These are phyloP conservation scores for Uronychia binucleata DNA, from an alignment of 73 alveolate species.

Conservation along the genomic window DNA sequence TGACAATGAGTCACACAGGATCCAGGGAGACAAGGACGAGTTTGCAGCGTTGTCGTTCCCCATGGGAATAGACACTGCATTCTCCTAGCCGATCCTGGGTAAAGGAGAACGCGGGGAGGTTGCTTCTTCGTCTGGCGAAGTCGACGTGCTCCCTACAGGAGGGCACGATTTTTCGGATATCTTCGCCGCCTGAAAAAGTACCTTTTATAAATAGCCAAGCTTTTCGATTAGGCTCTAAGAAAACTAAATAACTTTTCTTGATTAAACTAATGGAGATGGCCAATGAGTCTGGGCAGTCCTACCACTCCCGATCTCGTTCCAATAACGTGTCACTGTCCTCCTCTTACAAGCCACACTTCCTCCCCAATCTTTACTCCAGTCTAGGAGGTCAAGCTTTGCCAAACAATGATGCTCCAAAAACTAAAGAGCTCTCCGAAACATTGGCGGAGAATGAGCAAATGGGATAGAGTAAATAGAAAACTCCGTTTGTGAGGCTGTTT, in stretches of 20 bases:
- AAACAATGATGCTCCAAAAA: too few relatives aligned
- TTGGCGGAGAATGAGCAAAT: too few relatives aligned
- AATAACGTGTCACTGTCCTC: background rate
- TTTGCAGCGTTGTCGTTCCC: background rate
- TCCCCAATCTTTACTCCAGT: background rate
- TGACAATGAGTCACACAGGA: too few relatives aligned
- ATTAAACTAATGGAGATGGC: background rate
- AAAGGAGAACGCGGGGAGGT: background rate
- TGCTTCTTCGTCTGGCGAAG: background rate
- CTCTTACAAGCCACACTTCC: background rate
- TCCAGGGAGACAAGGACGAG: background rate
- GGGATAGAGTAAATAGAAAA: too few relatives aligned
- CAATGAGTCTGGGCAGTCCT: background rate
- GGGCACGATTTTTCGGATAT: slow-evolving; percentile 1
- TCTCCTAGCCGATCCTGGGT: background rate
- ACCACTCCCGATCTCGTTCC: background rate
- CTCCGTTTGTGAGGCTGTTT: too few relatives aligned
- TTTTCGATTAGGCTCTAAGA: background rate
- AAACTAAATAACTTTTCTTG: too few relatives aligned
- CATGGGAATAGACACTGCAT: background rate
- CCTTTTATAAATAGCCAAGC: background rate
- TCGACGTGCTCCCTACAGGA: background rate
- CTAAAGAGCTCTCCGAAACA: too few relatives aligned
- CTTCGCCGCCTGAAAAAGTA: background rate
- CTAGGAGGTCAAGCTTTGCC: too few relatives aligned